A percentile compares a stretch with the other conserved stretches of the same genome.
Evolutionary conservation across 257 asterid genomes (phyloP).

Genomic region (Petrea volubilis): DNA sequence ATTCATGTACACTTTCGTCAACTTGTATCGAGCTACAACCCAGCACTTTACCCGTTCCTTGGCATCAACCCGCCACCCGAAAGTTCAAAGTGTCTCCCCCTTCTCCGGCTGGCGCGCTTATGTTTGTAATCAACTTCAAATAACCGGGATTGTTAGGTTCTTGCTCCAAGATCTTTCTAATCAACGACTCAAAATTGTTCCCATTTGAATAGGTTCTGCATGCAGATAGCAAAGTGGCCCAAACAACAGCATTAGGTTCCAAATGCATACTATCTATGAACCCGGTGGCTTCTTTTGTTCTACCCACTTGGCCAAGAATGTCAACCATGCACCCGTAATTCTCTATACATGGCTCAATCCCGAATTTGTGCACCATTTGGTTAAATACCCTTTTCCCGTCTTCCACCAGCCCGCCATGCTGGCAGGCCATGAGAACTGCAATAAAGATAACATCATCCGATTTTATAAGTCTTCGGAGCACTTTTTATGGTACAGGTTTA

Average conservation of each 20-base stretch:
- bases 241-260: conserved; percentile 48
- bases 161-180: conserved; percentile 36
- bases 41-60: conserved; percentile 32
- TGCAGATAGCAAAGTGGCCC: conserved; percentile 57
- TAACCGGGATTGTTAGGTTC: conserved; percentile 50
- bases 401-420: conserved; percentile 48
- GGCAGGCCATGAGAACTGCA: conserved; percentile 53
- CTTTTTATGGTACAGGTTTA: conserved; percentile 41
- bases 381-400: conserved; percentile 43
- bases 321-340: conserved; percentile 67
- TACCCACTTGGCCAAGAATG: conserved; percentile 52
- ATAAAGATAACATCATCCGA: conserved; percentile 55
- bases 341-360: conserved; percentile 46
- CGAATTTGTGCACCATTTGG: conserved; percentile 40
- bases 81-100: conserved; percentile 42
- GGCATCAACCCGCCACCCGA: conserved; percentile 30
- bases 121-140: conserved; percentile 40
- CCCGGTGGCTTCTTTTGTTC: conserved; percentile 44
- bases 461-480: conserved; percentile 33
- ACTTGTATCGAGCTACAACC: conserved; percentile 63
- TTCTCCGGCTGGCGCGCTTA: conserved; percentile 42
- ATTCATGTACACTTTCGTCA: conserved; percentile 55
- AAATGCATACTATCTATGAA: conserved; percentile 47
- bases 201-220: conserved; percentile 44
- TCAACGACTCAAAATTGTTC: conserved; percentile 33